Base-by-base conservation (phyloP, 306 rosid species). In the Styphnolobium japonicum region DNA sequence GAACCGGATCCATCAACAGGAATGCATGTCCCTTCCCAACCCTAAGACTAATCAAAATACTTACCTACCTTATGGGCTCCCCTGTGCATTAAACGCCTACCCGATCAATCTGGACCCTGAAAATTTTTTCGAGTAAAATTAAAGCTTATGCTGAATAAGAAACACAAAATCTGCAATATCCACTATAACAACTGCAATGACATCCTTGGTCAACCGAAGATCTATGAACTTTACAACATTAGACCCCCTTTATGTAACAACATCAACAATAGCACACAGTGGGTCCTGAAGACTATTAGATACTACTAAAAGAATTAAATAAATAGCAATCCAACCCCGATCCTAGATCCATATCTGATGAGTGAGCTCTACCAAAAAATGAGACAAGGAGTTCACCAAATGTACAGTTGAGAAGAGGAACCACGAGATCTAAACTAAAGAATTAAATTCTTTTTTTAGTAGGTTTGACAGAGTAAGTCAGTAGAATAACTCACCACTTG, bases 401-500 rank as follows among this genome's bases (percentile, higher is more conserved):
- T 58, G 57, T 71, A 57, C 81, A 73, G 42, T 33, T 75, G 65
- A 73, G 80, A 57, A 27, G 33, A 75, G 27, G 69, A 86, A 67
- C 83, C 57, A 34, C 61, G 29, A 53, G 58, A 80, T 67, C 53
- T 64, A 74, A 73, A 81, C 70, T 29, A 75, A 40, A 82, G 67
- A 51, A 58, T 37, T 51, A 45, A 52, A 64, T 63, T 51, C 62
- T 16, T 52, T 55, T 60, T 75, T 52, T 49, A 70, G 80, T 55
- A 81, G 85, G 77, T 80, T 79, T 48, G 77, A 58, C 83, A 87
- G 68, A 60, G 76, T 15, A 57, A 57, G 77, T 73, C 61, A 22
- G 86, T 65, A 81, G 81, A 84, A 81, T 79, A 73, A 93, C 99
- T 93, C 92, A 96, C 99, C 99, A 23, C 79, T 76, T 73, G 63